Evolutionary conservation across 2,329 filamentous ascomycete genomes (phyloP), one percentile per base, ranked within the genome.

Genomic region (Thelonectria olida): DNA sequence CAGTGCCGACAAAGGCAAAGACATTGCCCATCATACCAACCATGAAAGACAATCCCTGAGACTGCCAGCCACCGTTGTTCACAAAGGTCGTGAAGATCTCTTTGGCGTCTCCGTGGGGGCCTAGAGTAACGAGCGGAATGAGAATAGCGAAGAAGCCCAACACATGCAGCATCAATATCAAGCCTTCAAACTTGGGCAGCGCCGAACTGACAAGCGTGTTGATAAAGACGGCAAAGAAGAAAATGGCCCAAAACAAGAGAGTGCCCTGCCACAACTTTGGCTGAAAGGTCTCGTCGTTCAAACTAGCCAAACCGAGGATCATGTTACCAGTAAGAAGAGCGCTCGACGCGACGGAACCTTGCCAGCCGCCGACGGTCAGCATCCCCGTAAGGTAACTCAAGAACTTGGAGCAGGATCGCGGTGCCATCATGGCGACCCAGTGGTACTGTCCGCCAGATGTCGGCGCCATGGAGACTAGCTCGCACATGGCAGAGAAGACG

Each of bases 391-490:
- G 73, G 67, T 88, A 88, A 63, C 84, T 86, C 6, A 88, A 74
- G 50, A 84, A 81, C 58, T 82, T 84, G 64, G 86, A 81, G 27
- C 78, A 79, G 17, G 74, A 75, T 2, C 73, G 73, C 1, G 84
- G 81, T 2, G 73, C 82, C 55, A 87, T 80, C 65, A 85, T 81
- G 1, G 81, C 84, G 0, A 87, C 84, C 84, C 85, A 88, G 68
- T 87, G 84, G 64, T 88, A 88, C 73, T 89, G 85, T 8, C 86
- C 86, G 45, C 85, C 86, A 0, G 83, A 58, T 67, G 86, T 68
- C 68, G 85, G 65, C 61, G 84, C 79, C 76, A 82, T 82, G 0
- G 79, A 82, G 1, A 78, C 78, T 62, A 81, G 76, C 69, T 82
- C 81, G 12, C 69, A 72, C 63, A 75, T 67, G 20, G 71, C 77